Evolutionary conservation across 1,284 basidiomycete genomes (phyloP), one percentile per base, ranked within the genome.

Genomic region (Meripilus lineatus): DNA sequence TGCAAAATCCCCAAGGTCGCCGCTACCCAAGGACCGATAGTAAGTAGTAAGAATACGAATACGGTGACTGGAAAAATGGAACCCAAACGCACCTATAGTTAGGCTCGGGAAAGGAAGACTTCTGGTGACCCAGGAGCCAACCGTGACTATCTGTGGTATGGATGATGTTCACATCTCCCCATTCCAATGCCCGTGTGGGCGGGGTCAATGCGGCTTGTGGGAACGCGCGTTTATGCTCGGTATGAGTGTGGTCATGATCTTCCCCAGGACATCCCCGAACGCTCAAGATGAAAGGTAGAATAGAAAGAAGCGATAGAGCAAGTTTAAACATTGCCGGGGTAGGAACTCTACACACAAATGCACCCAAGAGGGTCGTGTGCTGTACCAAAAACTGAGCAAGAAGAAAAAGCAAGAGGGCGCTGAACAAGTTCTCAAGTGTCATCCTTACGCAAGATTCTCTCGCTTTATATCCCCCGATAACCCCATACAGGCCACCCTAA

Each of bases 131-230:
- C 20, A 86, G 71, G 4, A 88, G 66, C 85, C 85, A 88, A 20
- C 86, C 88, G 63, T 91, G 89, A 35, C 76, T 82, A 59, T 91
- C 89, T 0, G 89, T 91, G 17, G 88, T 89, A 58, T 89, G 85
- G 40, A 91, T 70, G 54, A 87, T 69, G 55, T 90, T 89, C 57
- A 91, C 67, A 54, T 90, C 83, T 26, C 83, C 79, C 85, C 86
- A 90, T 40, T 75, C 72, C 26, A 92, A 72, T 26, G 78, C 74
- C 22, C 77, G 69, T 46, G 72, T 69, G 3, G 84, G 84, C 11
- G 71, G 70, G 0, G 76, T 68, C 35, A 84, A 65, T 20, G 63
- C 63, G n/a, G 63, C 51, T 42, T 66, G 60, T 1, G 76, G 69
- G 43, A 64, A 64, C 34, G 71, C 65, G 46, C 75, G 71, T 51